Percentiles rank a stretch among this genome's conserved stretches.
These are phyloP conservation scores for Clarkia xantiana DNA, from an alignment of 345 rosid species.

Conservation along the genomic window DNA sequence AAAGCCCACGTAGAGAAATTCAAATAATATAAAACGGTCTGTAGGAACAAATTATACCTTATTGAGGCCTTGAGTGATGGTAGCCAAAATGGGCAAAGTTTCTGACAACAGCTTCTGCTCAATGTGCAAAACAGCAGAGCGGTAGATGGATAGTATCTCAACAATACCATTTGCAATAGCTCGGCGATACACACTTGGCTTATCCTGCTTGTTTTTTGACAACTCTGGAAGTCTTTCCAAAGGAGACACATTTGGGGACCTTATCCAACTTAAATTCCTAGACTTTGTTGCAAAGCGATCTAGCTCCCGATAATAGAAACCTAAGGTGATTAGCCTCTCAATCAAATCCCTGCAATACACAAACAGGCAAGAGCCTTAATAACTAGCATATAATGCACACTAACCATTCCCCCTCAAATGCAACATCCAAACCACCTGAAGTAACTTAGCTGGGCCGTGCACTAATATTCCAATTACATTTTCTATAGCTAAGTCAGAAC, in stretches of 20 bases:
- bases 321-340: slow-evolving; percentile 69
- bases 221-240: slow-evolving; percentile 35
- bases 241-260: slow-evolving; percentile 39
- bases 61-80: slow-evolving; percentile 79
- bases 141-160: slow-evolving; percentile 67
- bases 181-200: slow-evolving; percentile 60
- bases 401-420: neutral
- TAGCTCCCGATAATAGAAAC: slow-evolving; percentile 84
- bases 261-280: slow-evolving; percentile 75
- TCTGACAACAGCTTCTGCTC: slow-evolving; percentile 82
- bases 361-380: neutral
- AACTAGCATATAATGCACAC: neutral
- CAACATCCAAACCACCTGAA: too few species aligned
- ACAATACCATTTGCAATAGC: slow-evolving; percentile 92
- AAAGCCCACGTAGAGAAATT: neutral
- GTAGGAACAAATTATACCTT: slow-evolving; percentile 32
- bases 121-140: slow-evolving; percentile 81
- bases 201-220: slow-evolving; percentile 18
- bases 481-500: too few species aligned
- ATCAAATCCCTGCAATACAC: slow-evolving; percentile 54
- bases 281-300: slow-evolving; percentile 69
- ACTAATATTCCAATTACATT: too few species aligned
- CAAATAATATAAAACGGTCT: neutral
- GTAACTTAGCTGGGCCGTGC: too few species aligned
- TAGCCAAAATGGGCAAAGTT: slow-evolving; percentile 61